Conservation (phyloP, 352 stramenopile genomes). For the Plasmopara viticola region DNA sequence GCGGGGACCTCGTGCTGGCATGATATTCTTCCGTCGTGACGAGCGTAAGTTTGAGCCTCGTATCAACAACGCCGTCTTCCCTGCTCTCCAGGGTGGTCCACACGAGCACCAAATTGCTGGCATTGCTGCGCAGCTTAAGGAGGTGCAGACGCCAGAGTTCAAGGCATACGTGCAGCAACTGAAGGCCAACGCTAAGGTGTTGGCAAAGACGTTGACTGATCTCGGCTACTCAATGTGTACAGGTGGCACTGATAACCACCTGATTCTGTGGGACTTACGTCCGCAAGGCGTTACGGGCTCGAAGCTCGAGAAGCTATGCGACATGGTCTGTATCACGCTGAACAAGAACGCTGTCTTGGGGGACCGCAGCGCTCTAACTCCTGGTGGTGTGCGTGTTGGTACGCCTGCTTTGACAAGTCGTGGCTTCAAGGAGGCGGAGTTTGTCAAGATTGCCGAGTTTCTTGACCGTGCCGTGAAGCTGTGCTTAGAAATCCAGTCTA, state of each 20-base stretch:
- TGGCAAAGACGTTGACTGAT: constrained; percentile 89
- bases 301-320: constrained; percentile 98
- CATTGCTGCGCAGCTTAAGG: constrained; percentile 97
- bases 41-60: constrained; percentile 88
- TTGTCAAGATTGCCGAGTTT: constrained; percentile 94
- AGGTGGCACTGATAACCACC: constrained; percentile 98
- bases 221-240: constrained; percentile 96
- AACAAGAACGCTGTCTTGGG: constrained; percentile 99
- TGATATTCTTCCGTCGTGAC: constrained; percentile 99
- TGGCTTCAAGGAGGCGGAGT: constrained; percentile 95
- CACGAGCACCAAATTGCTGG: constrained; percentile 99
- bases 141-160: constrained; percentile 95
- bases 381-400: constrained; percentile 94
- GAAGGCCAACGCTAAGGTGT: constrained; percentile 92
- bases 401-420: constrained; percentile 95
- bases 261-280: constrained; percentile 97
- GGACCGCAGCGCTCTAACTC: constrained; percentile 92
- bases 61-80: constrained; percentile 99
- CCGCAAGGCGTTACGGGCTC: constrained; percentile 93
- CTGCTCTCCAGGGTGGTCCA: constrained; percentile 94
- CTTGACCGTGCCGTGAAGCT: constrained; percentile 93
- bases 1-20: constrained; percentile 93
- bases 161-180: constrained; percentile 94
- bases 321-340: constrained; percentile 96
- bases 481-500: constrained; percentile 90